Percentiles rank a stretch among this genome's conserved stretches.
These are phyloP conservation scores for Elsinoe perseae DNA, from an alignment of 2,329 filamentous ascomycete species.

Conservation along the genomic window DNA sequence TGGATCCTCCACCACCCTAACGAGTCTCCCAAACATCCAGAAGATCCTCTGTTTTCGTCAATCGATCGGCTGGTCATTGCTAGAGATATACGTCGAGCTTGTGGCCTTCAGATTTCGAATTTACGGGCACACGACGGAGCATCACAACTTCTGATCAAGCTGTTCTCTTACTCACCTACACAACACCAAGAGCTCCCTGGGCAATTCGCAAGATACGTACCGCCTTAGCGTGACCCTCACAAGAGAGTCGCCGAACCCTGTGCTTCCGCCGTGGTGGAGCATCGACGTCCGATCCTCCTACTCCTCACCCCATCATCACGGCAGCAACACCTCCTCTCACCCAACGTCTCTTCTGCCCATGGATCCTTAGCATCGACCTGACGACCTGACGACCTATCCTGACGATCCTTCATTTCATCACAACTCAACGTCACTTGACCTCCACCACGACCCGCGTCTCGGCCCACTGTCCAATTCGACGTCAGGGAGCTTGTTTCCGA, in stretches of 20 bases:
- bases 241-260: conserved; percentile 12
- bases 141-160: neutral
- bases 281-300: conserved; percentile 10
- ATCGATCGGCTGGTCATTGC: neutral
- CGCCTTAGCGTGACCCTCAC: conserved; percentile 12
- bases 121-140: neutral
- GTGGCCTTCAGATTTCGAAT: neutral
- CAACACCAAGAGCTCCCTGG: neutral
- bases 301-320: conserved; percentile 14
- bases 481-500: conserved; percentile 11
- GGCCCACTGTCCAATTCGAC: conserved; percentile 11
- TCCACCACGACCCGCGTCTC: neutral
- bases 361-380: conserved; percentile 10
- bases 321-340: neutral
- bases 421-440: neutral
- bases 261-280: conserved; percentile 14
- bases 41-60: conserved; percentile 4
- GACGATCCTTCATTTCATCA: conserved; percentile 5
- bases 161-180: neutral
- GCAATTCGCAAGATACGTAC: conserved; percentile 15
- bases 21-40: neutral
- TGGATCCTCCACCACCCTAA: conserved; percentile 2
- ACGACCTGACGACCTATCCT: conserved; percentile 11
- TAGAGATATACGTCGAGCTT: neutral
- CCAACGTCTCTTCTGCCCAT: neutral